Evolutionary conservation across 352 stramenopile genomes (phyloP), one percentile per base, ranked within the genome.

Genomic region (Phytophthora ramorum): DNA sequence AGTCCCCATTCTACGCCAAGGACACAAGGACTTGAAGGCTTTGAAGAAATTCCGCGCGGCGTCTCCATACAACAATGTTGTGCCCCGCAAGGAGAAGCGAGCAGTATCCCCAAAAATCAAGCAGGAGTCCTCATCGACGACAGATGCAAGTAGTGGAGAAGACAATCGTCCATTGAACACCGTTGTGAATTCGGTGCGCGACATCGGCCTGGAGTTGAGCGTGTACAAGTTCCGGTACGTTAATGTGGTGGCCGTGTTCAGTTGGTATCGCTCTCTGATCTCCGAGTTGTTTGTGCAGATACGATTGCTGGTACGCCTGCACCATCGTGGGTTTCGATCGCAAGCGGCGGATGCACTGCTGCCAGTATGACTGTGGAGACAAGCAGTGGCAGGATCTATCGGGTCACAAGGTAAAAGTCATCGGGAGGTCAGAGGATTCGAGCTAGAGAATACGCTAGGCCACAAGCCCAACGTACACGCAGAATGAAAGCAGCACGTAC

Each of bases 301-400:
- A 92, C 47, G 83, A 94, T 58, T 94, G 80, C 63, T 94, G 82
- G 86, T 94, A 94, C 55, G 81, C 73, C 47, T 94, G 86, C 73
- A 90, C 74, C 1, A 66, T 94, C 38, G 82, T 94, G 16, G 83
- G 86, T 20, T 94, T 77, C 43, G 86, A 94, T 38, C 61, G 64
- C 30, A 94, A 94, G 52, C 76, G 84, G 16, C 70, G 73, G 34
- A 75, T 92, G 57, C 86, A 94, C 66, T 92, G 83, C 56, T 92
- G 83, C 45, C 82, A 91, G 57, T 94, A 92, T 48, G 83, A 94
- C 37, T 90, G 88, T 46, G 84, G 84, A 4, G 86, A 95, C 71
- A 93, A 93, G 69, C 86, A 94, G 51, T 94, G 86, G 82, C 81
- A 89, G 43, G 75, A 90, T 32, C 66, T 92, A 32, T 64, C 54